Conservation (phyloP, 176 grass and related monocot genomes). For the Guadua angustifolia region DNA sequence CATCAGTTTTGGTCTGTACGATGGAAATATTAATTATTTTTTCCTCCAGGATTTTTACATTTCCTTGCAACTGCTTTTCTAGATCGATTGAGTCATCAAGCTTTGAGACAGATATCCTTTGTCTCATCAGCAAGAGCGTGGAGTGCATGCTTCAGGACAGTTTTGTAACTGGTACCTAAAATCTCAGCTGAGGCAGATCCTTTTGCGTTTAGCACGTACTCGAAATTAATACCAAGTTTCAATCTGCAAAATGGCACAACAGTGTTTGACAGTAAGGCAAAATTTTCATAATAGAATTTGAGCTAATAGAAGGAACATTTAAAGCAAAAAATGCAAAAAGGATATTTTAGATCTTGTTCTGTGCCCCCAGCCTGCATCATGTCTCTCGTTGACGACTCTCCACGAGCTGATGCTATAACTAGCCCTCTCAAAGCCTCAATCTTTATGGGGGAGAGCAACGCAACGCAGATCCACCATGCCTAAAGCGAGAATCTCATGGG, state of each 20-base stretch:
- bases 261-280: slow-evolving; percentile 11
- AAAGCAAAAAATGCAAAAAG: background rate
- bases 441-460: background rate
- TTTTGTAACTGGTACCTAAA: slow-evolving; percentile 71
- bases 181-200: slow-evolving; percentile 71
- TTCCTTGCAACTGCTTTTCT: slow-evolving; percentile 61
- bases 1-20: slow-evolving; percentile 56
- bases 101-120: slow-evolving; percentile 58
- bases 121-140: slow-evolving; percentile 56
- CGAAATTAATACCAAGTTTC: slow-evolving; percentile 76
- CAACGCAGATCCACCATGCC: slow-evolving; percentile 34
- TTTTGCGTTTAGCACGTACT: slow-evolving; percentile 69
- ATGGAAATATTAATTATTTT: slow-evolving; percentile 52
- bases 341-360: slow-evolving; percentile 1
- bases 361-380: background rate
- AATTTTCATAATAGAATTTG: background rate
- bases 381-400: too few species aligned
- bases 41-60: slow-evolving; percentile 64
- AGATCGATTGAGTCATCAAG: slow-evolving; percentile 58
- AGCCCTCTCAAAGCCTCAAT: background rate
- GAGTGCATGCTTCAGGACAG: slow-evolving; percentile 69
- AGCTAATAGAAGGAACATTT: background rate
- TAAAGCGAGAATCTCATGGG: slow-evolving; percentile 46
- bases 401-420: background rate
- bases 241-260: slow-evolving; percentile 56